phyloP scores from a whole-genome alignment of 225 moss, liverwort and hornwort genomes.

The Physcomitrellopsis africana region DNA sequence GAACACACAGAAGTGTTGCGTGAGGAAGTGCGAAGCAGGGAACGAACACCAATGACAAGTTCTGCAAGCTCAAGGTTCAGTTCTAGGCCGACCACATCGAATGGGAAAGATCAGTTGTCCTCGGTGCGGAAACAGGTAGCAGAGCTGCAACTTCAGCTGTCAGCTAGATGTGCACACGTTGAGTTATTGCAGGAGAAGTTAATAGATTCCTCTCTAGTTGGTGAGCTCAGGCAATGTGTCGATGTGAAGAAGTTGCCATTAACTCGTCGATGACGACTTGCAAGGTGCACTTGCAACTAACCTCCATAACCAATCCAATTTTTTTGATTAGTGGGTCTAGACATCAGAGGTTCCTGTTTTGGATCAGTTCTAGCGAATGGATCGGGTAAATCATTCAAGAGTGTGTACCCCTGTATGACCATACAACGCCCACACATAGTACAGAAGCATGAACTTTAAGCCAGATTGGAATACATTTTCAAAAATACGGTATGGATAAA shows the following conservation, averaged over 20 bases:
- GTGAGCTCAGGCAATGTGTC: constrained; percentile 24
- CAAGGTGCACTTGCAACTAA: not conserved
- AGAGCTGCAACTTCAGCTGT: constrained; percentile 39
- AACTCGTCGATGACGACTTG: not conserved
- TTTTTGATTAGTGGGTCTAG: not conserved
- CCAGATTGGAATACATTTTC: no score
- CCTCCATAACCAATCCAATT: not conserved
- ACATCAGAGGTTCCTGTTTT: not conserved
- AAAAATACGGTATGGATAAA: no score
- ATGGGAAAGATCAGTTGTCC: constrained; percentile 9
- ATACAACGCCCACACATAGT: no score
- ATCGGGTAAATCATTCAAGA: not conserved
- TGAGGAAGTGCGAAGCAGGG: constrained; percentile 37
- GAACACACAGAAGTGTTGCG: constrained; percentile 60
- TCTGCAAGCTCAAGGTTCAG: not conserved
- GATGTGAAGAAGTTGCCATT: constrained; percentile 27
- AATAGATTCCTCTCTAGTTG: not conserved
- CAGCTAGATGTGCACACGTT: constrained; percentile 16
- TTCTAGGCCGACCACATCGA: constrained; percentile 9
- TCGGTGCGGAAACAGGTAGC: constrained; percentile 32
- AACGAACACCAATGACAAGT: constrained; percentile 19
- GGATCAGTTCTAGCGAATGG: not conserved
- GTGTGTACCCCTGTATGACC: no score
- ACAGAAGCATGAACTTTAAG: no score
- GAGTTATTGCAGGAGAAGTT: constrained; percentile 36